Percentiles rank a stretch among this genome's conserved stretches.
Evolutionary conservation across 345 rosid species (phyloP).

Genomic region (Kernera saxatilis): DNA sequence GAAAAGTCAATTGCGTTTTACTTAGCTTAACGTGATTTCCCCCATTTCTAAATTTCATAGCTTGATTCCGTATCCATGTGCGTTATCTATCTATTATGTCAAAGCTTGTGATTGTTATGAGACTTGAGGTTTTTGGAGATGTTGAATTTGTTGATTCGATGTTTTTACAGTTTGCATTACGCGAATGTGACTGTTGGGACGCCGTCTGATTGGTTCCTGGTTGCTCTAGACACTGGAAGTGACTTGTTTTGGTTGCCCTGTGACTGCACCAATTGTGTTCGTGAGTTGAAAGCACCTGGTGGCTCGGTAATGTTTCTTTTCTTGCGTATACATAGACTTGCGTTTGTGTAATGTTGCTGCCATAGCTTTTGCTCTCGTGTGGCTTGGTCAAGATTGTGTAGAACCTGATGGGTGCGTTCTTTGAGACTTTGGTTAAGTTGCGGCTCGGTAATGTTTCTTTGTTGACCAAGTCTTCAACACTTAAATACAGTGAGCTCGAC

Average conservation of each 20-base stretch:
- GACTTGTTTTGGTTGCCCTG: slow-evolving; percentile 96
- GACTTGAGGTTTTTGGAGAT: not conserved
- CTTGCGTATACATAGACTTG: not conserved
- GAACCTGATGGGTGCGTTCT: not conserved
- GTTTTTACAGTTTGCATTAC: slow-evolving; percentile 66
- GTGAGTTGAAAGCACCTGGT: slow-evolving; percentile 26
- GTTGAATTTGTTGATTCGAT: not conserved
- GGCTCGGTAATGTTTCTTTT: slow-evolving; percentile 40
- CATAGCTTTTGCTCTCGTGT: not conserved
- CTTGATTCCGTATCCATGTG: not conserved
- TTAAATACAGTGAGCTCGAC: not conserved
- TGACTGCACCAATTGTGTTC: slow-evolving; percentile 60
- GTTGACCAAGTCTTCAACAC: not conserved
- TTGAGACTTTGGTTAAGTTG: not conserved
- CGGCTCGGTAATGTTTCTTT: too few species aligned
- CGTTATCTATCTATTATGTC: too few species aligned
- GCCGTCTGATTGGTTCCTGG: slow-evolving; percentile 63
- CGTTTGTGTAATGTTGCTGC: not conserved
- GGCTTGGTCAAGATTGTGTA: not conserved
- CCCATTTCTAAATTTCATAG: not conserved
- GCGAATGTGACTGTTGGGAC: slow-evolving; percentile 79
- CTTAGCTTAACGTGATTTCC: not conserved
- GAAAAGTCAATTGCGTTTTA: not conserved
- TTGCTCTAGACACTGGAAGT: slow-evolving; percentile 94
- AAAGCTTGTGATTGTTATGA: not conserved